phyloP scores from a whole-genome alignment of 2,329 filamentous ascomycete genomes.

The Nemania sp. region DNA sequence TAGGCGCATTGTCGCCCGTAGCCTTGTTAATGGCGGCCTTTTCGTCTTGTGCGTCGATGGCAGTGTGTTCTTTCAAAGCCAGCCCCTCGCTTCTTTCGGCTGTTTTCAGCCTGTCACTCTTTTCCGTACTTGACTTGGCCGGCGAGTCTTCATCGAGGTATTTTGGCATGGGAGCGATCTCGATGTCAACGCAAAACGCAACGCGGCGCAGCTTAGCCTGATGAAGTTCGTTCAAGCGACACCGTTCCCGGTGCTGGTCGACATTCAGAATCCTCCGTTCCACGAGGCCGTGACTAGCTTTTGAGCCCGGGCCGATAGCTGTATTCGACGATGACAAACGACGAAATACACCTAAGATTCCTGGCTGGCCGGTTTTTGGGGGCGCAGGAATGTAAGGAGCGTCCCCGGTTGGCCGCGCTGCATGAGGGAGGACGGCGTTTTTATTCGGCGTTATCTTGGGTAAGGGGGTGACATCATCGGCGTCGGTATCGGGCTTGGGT shows the following conservation, averaged over 20 bases:
- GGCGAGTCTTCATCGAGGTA: constrained; percentile 67
- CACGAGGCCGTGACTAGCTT: constrained; percentile 70
- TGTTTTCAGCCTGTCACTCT: constrained; percentile 65
- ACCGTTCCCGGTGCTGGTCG: constrained; percentile 78
- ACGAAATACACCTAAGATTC: constrained; percentile 81
- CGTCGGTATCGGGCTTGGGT: constrained; percentile 33
- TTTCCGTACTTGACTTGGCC: constrained; percentile 55
- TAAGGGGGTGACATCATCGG: constrained; percentile 48
- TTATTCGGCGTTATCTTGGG: constrained; percentile 57
- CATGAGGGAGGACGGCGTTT: constrained; percentile 64
- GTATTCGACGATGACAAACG: constrained; percentile 73
- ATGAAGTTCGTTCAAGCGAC: constrained; percentile 77
- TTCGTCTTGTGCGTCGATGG: constrained; percentile 63
- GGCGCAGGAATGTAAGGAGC: constrained; percentile 75
- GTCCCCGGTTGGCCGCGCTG: constrained; percentile 59
- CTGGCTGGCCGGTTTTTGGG: constrained; percentile 68
- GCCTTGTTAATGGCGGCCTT: constrained; percentile 49
- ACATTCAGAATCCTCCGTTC: constrained; percentile 84
- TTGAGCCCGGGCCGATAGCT: constrained; percentile 52
- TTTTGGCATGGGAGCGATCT: constrained; percentile 86
- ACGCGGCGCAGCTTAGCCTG: constrained; percentile 82
- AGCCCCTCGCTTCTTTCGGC: constrained; percentile 75
- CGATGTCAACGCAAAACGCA: constrained; percentile 95
- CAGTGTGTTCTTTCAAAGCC: constrained; percentile 69
- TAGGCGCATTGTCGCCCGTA: constrained; percentile 46